These are phyloP conservation scores for Globisporangium cystogenes DNA, from an alignment of 352 stramenopile species.

Conservation along the genomic window DNA sequence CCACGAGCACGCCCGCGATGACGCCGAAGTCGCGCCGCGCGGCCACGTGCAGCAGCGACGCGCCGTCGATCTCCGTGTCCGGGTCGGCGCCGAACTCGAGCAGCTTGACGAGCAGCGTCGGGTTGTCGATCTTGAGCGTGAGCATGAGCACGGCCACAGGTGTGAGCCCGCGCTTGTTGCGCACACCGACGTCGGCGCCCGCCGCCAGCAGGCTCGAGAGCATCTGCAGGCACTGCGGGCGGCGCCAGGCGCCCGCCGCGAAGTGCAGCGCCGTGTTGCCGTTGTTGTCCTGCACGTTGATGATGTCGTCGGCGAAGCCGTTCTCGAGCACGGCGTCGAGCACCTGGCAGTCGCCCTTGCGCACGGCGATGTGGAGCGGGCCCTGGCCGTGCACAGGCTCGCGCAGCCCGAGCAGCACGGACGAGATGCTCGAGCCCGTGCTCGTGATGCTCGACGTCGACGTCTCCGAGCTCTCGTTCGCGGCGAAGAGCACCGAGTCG, in stretches of 20 bases:
- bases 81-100: constrained; percentile 51
- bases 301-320: constrained; percentile 59
- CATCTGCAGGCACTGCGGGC: constrained; percentile 36
- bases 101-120: constrained; percentile 53
- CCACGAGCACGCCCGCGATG: constrained; percentile 51
- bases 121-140: constrained; percentile 72
- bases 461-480: constrained; percentile 49
- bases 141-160: constrained; percentile 76
- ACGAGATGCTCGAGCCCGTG: constrained; percentile 55
- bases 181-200: constrained; percentile 39
- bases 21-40: constrained; percentile 40
- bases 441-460: constrained; percentile 60
- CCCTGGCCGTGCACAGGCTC: constrained; percentile 74
- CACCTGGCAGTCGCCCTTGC: constrained; percentile 63
- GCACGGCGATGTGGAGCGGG: constrained; percentile 73
- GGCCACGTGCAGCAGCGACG: constrained; percentile 58
- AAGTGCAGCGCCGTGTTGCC: constrained; percentile 83
- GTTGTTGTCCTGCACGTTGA: constrained; percentile 70
- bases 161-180: constrained; percentile 63
- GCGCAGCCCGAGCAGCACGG: constrained; percentile 55
- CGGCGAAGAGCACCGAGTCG: constrained; percentile 31
- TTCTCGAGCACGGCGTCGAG: constrained; percentile 67
- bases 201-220: constrained; percentile 38
- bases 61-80: constrained; percentile 57
- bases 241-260: constrained; percentile 53